Evolutionary conservation across 2,329 filamentous ascomycete species (phyloP).

Genomic region (Nothopassalora personata): DNA sequence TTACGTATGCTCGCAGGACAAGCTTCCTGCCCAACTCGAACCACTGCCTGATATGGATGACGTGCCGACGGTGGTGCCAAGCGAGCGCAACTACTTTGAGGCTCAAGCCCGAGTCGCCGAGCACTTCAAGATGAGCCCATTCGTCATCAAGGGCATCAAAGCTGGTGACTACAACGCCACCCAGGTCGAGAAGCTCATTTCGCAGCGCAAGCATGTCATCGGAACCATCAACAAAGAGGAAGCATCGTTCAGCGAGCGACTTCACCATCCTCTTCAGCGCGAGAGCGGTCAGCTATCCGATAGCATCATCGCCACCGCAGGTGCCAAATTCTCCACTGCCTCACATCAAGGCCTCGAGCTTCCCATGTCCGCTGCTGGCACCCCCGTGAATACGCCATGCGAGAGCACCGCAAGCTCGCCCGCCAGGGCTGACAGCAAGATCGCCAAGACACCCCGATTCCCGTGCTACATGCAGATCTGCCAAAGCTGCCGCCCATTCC

Average conservation of each 20-base stretch:
- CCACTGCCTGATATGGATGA: constrained; percentile 10
- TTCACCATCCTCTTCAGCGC: neutral
- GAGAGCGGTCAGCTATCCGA: neutral
- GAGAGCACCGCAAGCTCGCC: constrained; percentile 9
- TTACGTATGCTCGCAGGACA: constrained; percentile 66
- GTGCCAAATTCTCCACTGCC: constrained; percentile 15
- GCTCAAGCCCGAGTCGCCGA: constrained; percentile 22
- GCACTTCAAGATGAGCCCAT: constrained; percentile 34
- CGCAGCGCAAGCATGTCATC: constrained; percentile 38
- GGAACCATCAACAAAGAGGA: constrained; percentile 19
- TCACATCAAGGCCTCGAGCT: constrained; percentile 6
- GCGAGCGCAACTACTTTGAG: constrained; percentile 20
- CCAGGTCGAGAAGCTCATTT: constrained; percentile 38
- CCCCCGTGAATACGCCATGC: constrained; percentile 4
- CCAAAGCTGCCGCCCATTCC: constrained; percentile 47
- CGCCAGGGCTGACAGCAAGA: constrained; percentile 9
- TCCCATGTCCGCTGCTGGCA: constrained; percentile 5
- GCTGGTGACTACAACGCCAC: constrained; percentile 39
- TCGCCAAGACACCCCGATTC: neutral
- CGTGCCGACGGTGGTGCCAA: constrained; percentile 8
- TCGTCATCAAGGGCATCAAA: constrained; percentile 40
- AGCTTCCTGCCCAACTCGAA: constrained; percentile 11
- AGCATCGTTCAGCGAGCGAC: neutral
- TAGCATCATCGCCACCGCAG: constrained; percentile 27
- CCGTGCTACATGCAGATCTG: constrained; percentile 45